A percentile compares a stretch with the other conserved stretches of the same genome.
Conservation (phyloP, 2,329 filamentous ascomycete species). For the Paracorniculantispora psalliotae region DNA sequence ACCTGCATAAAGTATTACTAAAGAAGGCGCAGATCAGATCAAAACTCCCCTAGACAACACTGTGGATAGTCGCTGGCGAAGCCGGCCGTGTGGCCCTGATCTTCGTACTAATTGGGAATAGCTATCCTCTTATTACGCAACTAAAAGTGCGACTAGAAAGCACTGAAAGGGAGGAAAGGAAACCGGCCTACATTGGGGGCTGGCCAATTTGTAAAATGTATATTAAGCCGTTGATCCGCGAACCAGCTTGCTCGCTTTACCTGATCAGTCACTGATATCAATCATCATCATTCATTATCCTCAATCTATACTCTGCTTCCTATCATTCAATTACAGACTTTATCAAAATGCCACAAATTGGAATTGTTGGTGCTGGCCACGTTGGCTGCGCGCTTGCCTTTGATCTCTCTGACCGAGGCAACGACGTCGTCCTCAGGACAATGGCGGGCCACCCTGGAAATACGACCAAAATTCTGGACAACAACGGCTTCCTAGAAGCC, state of each 20-base stretch:
- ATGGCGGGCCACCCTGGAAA: conserved; percentile 9
- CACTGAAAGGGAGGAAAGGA: too few relatives aligned
- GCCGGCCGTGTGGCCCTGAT: neutral
- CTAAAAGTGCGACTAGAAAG: too few relatives aligned
- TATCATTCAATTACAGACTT: too few relatives aligned
- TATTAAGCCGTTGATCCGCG: too few relatives aligned
- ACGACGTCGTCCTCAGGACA: conserved; percentile 7
- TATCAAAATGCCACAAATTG: neutral
- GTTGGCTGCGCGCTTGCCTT: conserved; percentile 16
- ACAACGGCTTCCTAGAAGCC: neutral
- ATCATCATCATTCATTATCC: too few relatives aligned
- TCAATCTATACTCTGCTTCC: too few relatives aligned
- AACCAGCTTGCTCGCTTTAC: too few relatives aligned
- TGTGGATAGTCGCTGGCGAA: neutral
- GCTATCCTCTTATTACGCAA: too few relatives aligned
- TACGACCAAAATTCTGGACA: neutral
- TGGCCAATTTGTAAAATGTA: too few relatives aligned
- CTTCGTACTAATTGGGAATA: neutral
- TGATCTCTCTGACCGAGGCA: conserved; percentile 6
- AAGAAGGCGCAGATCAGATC: neutral
- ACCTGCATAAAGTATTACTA: neutral
- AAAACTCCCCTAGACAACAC: neutral
- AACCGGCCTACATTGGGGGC: too few relatives aligned
- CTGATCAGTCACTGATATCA: too few relatives aligned
- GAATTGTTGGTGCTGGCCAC: conserved; percentile 16